A percentile compares a stretch with the other conserved stretches of the same genome.
Evolutionary conservation across 371 early-diverging fungal genomes (phyloP).

Genomic region (Gilbertella persicaria): DNA sequence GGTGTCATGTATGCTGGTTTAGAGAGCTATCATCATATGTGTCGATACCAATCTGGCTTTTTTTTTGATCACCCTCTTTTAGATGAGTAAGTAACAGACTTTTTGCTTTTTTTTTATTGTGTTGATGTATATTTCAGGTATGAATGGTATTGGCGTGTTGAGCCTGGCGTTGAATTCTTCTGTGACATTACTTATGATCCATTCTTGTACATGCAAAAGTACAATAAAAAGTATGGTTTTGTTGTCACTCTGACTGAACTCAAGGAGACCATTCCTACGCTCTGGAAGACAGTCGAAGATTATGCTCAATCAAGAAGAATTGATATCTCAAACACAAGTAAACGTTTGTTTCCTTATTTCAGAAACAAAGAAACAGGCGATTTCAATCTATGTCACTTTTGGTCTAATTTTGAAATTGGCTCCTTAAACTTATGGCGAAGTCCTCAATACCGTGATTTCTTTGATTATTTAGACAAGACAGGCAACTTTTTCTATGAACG

Average conservation of each 20-base stretch:
- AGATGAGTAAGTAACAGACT: constrained; percentile 57
- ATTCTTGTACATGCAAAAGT: constrained; percentile 74
- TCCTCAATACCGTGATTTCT: constrained; percentile 59
- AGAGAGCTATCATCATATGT: constrained; percentile 65
- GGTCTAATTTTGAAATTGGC: constrained; percentile 94
- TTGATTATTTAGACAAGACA: constrained; percentile 61
- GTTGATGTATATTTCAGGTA: no score
- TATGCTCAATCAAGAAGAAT: constrained; percentile 45
- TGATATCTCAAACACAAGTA: constrained; percentile 37
- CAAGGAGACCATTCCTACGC: constrained; percentile 72
- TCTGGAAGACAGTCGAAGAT: constrained; percentile 66
- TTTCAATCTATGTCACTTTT: constrained; percentile 84
- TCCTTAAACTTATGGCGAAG: constrained; percentile 80
- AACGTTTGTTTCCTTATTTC: constrained; percentile 25
- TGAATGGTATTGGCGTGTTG: constrained; percentile 92
- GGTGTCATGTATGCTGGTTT: constrained; percentile 42
- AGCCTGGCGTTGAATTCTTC: constrained; percentile 79
- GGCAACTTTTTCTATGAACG: constrained; percentile 74
- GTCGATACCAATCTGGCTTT: constrained; percentile 87
- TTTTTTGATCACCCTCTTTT: constrained; percentile 85
- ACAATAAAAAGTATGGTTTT: constrained; percentile 78
- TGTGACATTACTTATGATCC: constrained; percentile 89
- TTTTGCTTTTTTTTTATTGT: no score
- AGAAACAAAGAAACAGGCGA: constrained; percentile 34
- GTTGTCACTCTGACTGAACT: constrained; percentile 75